Evolutionary conservation across 176 grass and related monocot genomes (phyloP).

Genomic region (Oryza meyeriana): DNA sequence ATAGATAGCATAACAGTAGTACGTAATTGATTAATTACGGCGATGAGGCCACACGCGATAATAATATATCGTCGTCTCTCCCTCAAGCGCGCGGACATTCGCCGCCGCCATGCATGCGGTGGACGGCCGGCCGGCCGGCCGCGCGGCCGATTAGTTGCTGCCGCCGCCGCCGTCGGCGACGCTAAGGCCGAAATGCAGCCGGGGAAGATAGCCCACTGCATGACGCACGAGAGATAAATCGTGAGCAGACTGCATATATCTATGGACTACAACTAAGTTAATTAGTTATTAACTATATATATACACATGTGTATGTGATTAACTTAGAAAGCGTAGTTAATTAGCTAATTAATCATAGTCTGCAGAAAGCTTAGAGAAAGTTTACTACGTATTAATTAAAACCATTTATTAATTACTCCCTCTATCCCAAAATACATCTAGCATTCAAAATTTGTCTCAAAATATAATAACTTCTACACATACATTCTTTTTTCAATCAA

Average conservation of each 20-base stretch:
- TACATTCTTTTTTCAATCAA: too few species aligned
- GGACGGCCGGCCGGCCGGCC: too few species aligned
- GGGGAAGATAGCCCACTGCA: constrained; percentile 96
- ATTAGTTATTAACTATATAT: too few species aligned
- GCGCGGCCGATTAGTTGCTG: background rate
- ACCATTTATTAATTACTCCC: too few species aligned
- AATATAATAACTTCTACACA: too few species aligned
- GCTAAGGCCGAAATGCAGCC: constrained; percentile 75
- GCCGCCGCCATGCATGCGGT: too few species aligned
- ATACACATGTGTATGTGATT: background rate
- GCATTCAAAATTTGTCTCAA: too few species aligned
- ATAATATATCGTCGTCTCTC: background rate
- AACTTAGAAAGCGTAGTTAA: background rate
- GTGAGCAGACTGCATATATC: too few species aligned
- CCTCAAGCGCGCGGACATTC: background rate
- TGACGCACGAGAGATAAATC: background rate
- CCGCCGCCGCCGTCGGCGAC: constrained; percentile 33
- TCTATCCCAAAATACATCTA: too few species aligned
- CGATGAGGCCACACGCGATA: background rate
- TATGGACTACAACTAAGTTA: too few species aligned
- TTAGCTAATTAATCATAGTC: background rate
- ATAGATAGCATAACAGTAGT: background rate
- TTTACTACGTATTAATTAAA: background rate
- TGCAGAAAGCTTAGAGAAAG: background rate
- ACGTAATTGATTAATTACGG: background rate